These are phyloP conservation scores for Hypoxylon sp. DNA, from an alignment of 2,329 filamentous ascomycete genomes.

Conservation along the genomic window DNA sequence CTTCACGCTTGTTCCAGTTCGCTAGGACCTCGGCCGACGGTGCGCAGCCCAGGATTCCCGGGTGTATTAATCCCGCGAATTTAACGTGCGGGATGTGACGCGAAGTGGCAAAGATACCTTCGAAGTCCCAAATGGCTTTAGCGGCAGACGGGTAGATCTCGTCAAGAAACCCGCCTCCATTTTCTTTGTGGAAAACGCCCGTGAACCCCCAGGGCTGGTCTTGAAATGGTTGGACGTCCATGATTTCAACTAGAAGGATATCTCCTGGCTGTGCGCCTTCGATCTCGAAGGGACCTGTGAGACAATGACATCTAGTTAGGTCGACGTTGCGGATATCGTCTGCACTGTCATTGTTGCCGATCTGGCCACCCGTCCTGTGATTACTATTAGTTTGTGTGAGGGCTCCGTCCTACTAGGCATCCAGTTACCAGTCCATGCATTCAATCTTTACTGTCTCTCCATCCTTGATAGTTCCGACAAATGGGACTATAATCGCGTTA, in stretches of 20 bases:
- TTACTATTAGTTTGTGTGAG: conserved; percentile 18
- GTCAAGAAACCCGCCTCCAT: conserved; percentile 91
- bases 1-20: conserved; percentile 88
- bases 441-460: conserved; percentile 94
- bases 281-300: conserved; percentile 90
- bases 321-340: conserved; percentile 90
- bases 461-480: conserved; percentile 79
- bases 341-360: conserved; percentile 89
- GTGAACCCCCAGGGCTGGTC: conserved; percentile 93
- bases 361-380: conserved; percentile 79
- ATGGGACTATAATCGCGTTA: conserved; percentile 72
- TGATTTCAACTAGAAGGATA: conserved; percentile 88
- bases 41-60: conserved; percentile 90
- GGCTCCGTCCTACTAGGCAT: conserved; percentile 46
- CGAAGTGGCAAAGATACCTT: conserved; percentile 72
- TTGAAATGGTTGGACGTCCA: conserved; percentile 90
- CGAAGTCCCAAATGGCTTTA: conserved; percentile 73
- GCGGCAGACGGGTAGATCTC: conserved; percentile 85
- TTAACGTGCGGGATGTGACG: conserved; percentile 89
- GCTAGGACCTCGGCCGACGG: conserved; percentile 83
- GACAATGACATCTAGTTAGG: conserved; percentile 86
- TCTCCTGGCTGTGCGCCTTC: conserved; percentile 88
- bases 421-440: conserved; percentile 80
- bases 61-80: conserved; percentile 91
- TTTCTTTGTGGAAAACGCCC: conserved; percentile 82